A percentile compares a stretch with the other conserved stretches of the same genome.
phyloP scores from a whole-genome alignment of 106 monocot genomes.

The Phalaenopsis aphrodite region DNA sequence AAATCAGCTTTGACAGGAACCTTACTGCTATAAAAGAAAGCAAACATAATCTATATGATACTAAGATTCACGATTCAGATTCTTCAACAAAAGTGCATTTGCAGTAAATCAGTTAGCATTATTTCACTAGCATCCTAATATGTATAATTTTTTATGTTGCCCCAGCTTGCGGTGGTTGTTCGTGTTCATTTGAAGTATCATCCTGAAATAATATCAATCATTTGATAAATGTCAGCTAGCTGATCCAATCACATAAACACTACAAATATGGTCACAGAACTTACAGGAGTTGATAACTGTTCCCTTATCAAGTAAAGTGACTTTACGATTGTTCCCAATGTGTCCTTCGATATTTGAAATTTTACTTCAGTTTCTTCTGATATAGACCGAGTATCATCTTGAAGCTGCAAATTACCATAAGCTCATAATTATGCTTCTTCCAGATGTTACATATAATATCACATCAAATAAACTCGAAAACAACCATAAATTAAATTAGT shows the following conservation, averaged over 20 bases:
- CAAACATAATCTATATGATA: too few relatives aligned
- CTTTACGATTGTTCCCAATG: constrained; percentile 50
- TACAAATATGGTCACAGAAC: background rate
- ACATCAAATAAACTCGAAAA: background rate
- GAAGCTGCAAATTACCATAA: constrained; percentile 32
- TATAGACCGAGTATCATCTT: constrained; percentile 29
- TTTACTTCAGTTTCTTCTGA: constrained; percentile 39
- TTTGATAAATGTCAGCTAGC: background rate
- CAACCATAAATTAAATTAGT: background rate
- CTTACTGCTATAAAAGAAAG: too few relatives aligned
- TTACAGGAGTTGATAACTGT: constrained; percentile 41
- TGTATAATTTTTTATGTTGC: constrained; percentile 9
- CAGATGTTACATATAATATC: background rate
- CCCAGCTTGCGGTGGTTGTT: constrained; percentile 17
- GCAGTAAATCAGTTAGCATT: background rate
- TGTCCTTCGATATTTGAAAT: constrained; percentile 55
- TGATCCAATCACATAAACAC: background rate
- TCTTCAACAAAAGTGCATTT: background rate
- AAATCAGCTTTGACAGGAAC: too few relatives aligned
- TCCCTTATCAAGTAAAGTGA: constrained; percentile 56
- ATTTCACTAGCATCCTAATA: background rate
- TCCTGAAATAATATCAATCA: constrained; percentile 15
- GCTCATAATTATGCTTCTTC: background rate
- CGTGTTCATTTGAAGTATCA: constrained; percentile 18
- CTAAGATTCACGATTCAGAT: background rate